A percentile compares a stretch with the other conserved stretches of the same genome.
These are phyloP conservation scores for Trichoderma parareesei DNA, from an alignment of 495 filamentous ascomycete species.

Conservation along the genomic window DNA sequence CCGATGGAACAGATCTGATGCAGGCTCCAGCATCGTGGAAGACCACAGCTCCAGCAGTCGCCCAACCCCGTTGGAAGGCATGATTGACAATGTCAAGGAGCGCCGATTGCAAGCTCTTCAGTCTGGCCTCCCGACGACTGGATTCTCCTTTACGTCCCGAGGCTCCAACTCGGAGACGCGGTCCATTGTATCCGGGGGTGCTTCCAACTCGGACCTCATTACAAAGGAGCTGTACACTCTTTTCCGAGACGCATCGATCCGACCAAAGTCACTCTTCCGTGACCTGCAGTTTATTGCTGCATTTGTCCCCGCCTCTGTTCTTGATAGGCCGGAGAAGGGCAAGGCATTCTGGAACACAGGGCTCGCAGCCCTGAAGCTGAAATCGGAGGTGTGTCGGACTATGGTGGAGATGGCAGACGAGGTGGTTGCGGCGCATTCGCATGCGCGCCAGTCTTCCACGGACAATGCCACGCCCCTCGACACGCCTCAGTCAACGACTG, in stretches of 20 bases:
- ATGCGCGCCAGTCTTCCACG: conserved; percentile 27
- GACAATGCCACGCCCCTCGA: conserved; percentile 15
- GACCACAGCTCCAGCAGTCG: conserved; percentile 22
- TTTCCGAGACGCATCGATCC: conserved; percentile 65
- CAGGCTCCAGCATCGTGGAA: conserved; percentile 23
- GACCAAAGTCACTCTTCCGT: conserved; percentile 86
- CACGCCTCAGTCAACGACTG: conserved; percentile 4
- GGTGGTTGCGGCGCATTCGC: conserved; percentile 51
- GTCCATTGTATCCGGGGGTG: conserved; percentile 34
- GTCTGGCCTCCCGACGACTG: conserved; percentile 8
- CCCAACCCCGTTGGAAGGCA: conserved; percentile 48
- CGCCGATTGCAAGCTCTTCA: conserved; percentile 52
- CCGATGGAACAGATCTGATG: conserved; percentile 29
- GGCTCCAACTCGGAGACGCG: conserved; percentile 30
- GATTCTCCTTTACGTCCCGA: conserved; percentile 20
- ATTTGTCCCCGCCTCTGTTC: conserved; percentile 70
- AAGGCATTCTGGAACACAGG: conserved; percentile 95
- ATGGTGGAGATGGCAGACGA: conserved; percentile 87
- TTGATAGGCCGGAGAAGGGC: conserved; percentile 79
- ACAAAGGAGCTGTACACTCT: conserved; percentile 71
- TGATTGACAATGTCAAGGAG: conserved; percentile 61
- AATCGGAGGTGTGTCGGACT: conserved; percentile 79
- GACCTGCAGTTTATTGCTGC: conserved; percentile 93
- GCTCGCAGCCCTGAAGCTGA: conserved; percentile 77
- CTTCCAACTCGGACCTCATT: conserved; percentile 61